A percentile compares a stretch with the other conserved stretches of the same genome.
phyloP scores from a whole-genome alignment of 148 eudicot genomes.

The Nyssa sinensis region DNA sequence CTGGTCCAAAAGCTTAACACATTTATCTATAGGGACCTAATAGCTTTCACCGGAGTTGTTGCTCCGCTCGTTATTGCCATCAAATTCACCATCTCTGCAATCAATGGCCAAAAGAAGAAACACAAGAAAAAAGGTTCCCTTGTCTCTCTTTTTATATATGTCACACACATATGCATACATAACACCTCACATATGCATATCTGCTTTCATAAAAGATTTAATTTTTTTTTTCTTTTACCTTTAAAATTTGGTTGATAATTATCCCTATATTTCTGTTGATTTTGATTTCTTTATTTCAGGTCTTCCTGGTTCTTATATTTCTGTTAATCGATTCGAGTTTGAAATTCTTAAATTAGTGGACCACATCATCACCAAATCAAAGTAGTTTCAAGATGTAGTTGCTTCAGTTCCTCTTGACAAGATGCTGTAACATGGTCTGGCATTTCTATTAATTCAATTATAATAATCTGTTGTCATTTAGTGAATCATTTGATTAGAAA shows the following conservation, averaged over 20 bases:
- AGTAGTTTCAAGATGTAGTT: slow-evolving; percentile 65
- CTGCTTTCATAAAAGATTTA: not conserved
- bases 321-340: slow-evolving; percentile 52
- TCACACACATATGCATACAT: too few species aligned
- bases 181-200: not conserved
- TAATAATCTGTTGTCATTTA: not conserved
- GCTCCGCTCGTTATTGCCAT: slow-evolving; percentile 70
- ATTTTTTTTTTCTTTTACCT: too few species aligned
- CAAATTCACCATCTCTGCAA: slow-evolving; percentile 56
- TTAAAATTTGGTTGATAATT: too few species aligned
- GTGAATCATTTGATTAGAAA: not conserved
- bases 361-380: slow-evolving; percentile 65
- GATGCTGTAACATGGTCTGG: slow-evolving; percentile 33
- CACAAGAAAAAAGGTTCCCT: slow-evolving; percentile 68
- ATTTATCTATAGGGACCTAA: too few species aligned
- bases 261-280: too few species aligned
- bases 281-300: slow-evolving; percentile 35
- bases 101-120: slow-evolving; percentile 43
- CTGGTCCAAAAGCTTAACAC: too few species aligned
- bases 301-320: slow-evolving; percentile 65
- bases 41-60: slow-evolving; percentile 75
- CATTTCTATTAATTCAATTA: not conserved
- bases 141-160: too few species aligned
- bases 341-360: slow-evolving; percentile 70
- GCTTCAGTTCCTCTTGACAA: slow-evolving; percentile 80